Evolutionary conservation across 768 basidiomycete genomes (phyloP).

Genomic region (Gloeostereum incarnatum): DNA sequence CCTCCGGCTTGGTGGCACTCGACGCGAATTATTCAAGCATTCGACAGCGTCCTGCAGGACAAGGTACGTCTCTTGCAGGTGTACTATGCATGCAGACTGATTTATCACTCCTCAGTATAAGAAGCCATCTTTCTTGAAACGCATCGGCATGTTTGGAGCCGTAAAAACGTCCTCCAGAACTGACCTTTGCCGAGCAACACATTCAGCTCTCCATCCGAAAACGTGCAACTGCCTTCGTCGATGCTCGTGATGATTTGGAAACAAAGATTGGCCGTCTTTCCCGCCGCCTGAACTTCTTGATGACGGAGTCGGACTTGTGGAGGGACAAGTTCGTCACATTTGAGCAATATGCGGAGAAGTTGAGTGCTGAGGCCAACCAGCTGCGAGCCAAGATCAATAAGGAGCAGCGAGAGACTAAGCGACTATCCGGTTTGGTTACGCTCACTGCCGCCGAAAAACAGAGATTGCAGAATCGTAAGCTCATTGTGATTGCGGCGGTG

Average conservation of each 20-base stretch:
- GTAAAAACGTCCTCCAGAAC: conserved; percentile 59
- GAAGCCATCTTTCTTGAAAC: conserved; percentile 81
- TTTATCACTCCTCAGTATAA: conserved; percentile 47
- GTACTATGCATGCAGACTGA: conserved; percentile 4
- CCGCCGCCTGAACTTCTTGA: conserved; percentile 80
- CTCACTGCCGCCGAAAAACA: conserved; percentile 71
- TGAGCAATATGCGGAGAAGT: conserved; percentile 87
- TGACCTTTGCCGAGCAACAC: conserved; percentile 74
- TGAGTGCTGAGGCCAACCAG: conserved; percentile 80
- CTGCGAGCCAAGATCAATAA: conserved; percentile 82
- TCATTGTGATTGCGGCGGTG: neutral
- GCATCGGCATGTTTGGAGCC: conserved; percentile 71
- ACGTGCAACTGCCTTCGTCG: conserved; percentile 90
- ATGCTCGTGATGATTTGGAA: conserved; percentile 89
- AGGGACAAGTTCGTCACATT: conserved; percentile 91
- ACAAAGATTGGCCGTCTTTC: conserved; percentile 86
- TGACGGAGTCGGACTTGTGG: conserved; percentile 89
- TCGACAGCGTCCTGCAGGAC: conserved; percentile 80
- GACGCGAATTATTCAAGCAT: conserved; percentile 83
- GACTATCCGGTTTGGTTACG: conserved; percentile 71
- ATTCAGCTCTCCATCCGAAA: conserved; percentile 86
- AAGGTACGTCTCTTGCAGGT: conserved; percentile 36
- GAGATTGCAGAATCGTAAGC: conserved; percentile 72
- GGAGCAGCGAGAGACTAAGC: conserved; percentile 83
- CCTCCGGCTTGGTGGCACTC: conserved; percentile 94